Conservation (phyloP, 106 monocot genomes). For the Iris macrosiphon region DNA sequence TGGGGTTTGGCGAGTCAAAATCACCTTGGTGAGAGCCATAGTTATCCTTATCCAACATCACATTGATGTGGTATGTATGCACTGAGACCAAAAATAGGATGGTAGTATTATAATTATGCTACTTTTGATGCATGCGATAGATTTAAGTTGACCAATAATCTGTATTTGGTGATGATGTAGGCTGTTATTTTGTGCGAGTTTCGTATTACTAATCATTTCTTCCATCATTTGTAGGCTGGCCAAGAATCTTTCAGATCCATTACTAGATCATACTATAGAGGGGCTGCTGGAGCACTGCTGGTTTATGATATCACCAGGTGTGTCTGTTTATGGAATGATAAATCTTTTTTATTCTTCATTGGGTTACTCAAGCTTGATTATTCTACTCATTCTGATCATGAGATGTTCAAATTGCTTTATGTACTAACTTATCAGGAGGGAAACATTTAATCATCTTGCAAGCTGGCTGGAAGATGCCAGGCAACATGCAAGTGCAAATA, state of each 20-base stretch:
- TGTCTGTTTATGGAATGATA: neutral
- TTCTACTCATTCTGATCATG: neutral
- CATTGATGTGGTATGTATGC: no score
- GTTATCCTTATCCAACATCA: no score
- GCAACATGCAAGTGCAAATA: slow-evolving; percentile 28
- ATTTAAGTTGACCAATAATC: no score
- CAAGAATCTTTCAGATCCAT: slow-evolving; percentile 58
- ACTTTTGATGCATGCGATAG: neutral
- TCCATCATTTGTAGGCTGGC: no score
- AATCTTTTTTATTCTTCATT: neutral
- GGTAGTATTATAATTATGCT: no score
- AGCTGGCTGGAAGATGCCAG: slow-evolving; percentile 33
- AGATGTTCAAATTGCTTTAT: neutral
- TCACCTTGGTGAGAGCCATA: no score
- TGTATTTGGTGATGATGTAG: no score
- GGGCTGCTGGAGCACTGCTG: slow-evolving; percentile 44
- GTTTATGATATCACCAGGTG: slow-evolving; percentile 55
- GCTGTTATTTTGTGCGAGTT: no score
- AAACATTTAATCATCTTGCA: slow-evolving; percentile 32
- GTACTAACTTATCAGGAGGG: slow-evolving; percentile 14
- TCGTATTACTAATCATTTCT: no score
- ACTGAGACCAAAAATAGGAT: no score
- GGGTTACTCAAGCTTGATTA: neutral
- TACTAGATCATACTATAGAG: slow-evolving; percentile 57
- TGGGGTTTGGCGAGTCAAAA: no score